Base-by-base conservation (phyloP, 1,139 yeast species). In the Debaryomycetaceae sp. region DNA sequence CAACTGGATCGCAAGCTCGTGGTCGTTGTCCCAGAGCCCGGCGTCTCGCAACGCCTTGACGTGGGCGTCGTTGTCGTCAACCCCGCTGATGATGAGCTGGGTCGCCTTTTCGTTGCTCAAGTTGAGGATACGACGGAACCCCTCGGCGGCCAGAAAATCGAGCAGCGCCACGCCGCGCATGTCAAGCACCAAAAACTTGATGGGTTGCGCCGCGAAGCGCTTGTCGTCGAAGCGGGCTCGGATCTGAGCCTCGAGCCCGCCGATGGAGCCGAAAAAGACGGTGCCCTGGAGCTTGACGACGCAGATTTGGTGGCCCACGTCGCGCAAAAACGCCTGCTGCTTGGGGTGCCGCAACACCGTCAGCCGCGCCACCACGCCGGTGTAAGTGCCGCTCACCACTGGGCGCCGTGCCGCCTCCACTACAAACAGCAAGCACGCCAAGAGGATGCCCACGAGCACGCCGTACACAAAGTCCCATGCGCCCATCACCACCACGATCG, bases 131-230 rank as follows among this genome's bases (percentile, higher is more conserved):
- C 96, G 69, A 44, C 89, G 78, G 53, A 91, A 85, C 1, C 97
- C 96, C 56, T 91, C 98, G 5, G 96, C 95, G 0, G 97, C 97
- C 23, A 95, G 83, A 47, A 84, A 91, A 56, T 91, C 99, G 44
- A 91, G 77, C 26, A 83, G 80, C 27, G 67, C 63, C 17, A 91
- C 95, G 23, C 83, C 78, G 40, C 81, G 78, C 71, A 91, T 80
- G 56, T 91, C 99, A 30, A 91, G 55, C 32, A 91, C 78, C 44
- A 91, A 62, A 52, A 80, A 91, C 43, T 84, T 77, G 43, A 91
- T 77, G 3, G 86, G 85, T 39, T 70, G 68, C 27, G 50, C 50
- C 11, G 57, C 52, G 46, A 71, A 78, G 21, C 59, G 61, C n/a
- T 68, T 72, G 19, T 71, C 70, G 27, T 81, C 86, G 44, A 86